Evolutionary conservation across 306 rosid genomes (phyloP).

Genomic region (Castanea mollissima): DNA sequence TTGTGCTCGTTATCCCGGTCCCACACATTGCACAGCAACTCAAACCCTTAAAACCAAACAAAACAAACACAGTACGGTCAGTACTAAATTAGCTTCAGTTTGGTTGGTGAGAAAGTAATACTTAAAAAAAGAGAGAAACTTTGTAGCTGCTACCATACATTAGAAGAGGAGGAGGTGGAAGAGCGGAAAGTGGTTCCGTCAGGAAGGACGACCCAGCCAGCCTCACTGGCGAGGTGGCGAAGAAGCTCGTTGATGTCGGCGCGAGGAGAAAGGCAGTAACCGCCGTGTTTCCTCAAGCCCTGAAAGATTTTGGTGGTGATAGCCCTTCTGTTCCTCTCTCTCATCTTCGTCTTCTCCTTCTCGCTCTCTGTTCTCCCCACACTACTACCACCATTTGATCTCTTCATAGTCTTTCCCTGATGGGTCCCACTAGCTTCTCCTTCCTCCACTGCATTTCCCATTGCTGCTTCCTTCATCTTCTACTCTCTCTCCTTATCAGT

Average conservation of each 20-base stretch:
- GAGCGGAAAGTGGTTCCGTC: constrained; percentile 57
- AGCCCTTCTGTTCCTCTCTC: constrained; percentile 53
- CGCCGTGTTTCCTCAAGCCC: constrained; percentile 50
- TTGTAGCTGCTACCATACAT: neutral
- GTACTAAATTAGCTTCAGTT: neutral
- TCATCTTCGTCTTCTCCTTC: constrained; percentile 54
- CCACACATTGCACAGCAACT: constrained; percentile 42
- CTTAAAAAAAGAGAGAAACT: neutral
- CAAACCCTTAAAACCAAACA: constrained; percentile 22
- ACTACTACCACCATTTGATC: no score
- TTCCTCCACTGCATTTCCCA: neutral
- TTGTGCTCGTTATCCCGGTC: constrained; percentile 14
- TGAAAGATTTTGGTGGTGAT: constrained; percentile 54
- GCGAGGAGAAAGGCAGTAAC: constrained; percentile 44
- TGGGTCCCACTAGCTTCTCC: constrained; percentile 13
- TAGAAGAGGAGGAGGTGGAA: neutral
- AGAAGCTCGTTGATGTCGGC: constrained; percentile 58
- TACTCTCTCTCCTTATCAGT: neutral
- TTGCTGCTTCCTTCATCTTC: neutral
- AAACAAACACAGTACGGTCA: no score
- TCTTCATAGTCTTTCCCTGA: neutral
- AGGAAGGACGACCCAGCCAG: constrained; percentile 43
- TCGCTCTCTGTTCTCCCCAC: constrained; percentile 36
- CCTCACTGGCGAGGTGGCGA: constrained; percentile 47
- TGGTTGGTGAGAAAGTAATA: constrained; percentile 10